Percentiles rank a stretch among this genome's conserved stretches.
Conservation (phyloP, 805 yeast species). For the Ogataea kodamae region DNA sequence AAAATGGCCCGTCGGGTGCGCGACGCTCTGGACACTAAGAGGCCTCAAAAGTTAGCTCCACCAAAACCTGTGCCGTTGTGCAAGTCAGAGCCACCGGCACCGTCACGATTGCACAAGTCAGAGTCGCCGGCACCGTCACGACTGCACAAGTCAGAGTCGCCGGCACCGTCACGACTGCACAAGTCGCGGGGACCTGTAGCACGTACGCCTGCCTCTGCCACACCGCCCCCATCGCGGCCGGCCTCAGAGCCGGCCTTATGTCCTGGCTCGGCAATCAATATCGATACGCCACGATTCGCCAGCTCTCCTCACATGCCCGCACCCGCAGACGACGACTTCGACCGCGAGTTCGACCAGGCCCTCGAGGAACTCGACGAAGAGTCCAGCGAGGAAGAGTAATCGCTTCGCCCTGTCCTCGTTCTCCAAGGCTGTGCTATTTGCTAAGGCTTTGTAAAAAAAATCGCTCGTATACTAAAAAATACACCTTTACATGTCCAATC, state of each 20-base stretch:
- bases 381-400: conserved; percentile 30
- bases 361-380: conserved; percentile 23
- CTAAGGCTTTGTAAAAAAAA: too few relatives aligned
- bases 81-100: conserved; percentile 1
- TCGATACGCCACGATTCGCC: conserved; percentile 4
- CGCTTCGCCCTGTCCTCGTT: too few relatives aligned
- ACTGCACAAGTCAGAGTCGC: conserved; percentile 1
- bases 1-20: conserved; percentile 16
- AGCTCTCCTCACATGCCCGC: conserved; percentile 2
- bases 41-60: not conserved
- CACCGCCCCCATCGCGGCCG: not conserved
- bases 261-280: conserved; percentile 3
- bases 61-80: conserved; percentile 1
- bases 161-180: too few relatives aligned
- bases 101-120: too few relatives aligned
- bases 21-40: not conserved
- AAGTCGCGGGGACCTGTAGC: conserved; percentile 17
- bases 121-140: not conserved
- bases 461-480: too few relatives aligned
- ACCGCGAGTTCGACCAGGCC: conserved; percentile 27
- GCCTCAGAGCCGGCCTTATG: not conserved
- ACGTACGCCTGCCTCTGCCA: not conserved
- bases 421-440: conserved; percentile 6
- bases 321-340: conserved; percentile 17
- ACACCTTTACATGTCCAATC: too few relatives aligned